Evolutionary conservation across 768 basidiomycete species (phyloP), one percentile per base, ranked within the genome.

Genomic region (Neoboletus brunneissimus): DNA sequence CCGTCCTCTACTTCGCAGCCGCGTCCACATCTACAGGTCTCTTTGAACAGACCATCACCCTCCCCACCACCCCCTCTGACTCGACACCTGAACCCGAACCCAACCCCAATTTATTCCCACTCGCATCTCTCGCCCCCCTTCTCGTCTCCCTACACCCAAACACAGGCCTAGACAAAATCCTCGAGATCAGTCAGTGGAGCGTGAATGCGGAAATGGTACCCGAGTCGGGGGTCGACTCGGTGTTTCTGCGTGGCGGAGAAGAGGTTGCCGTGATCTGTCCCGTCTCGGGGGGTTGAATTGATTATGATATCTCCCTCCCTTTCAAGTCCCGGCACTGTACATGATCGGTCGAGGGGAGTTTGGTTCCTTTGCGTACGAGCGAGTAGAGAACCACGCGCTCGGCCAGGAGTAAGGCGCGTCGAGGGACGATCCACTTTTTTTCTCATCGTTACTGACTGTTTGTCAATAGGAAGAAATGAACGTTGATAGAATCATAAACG

Each of bases 151-250:
- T 79, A 13, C 81, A 89, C 70, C 80, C 84, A 3, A 71, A 75
- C 10, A 77, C 77, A 6, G 66, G 67, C 45, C 72, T 92, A 32
- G 76, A 67, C 42, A 75, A 77, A 54, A 77, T 91, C 22, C 74
- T 93, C 31, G 69, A 78, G 46, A 72, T 76, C 32, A 86, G 85
- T 61, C 81, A 81, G 67, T 91, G 91, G 89, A 89, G 89, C 64
- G 88, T 92, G 13, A 75, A 91, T 64, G 86, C 79, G 51, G 88
- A 89, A 72, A 91, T 91, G 88, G 79, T 90, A 2, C 82, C 86
- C 13, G 77, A 85, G 57, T 78, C 79, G 3, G 72, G 75, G n/a
- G 57, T 64, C 11, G 29, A 5, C 15, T 61, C 58, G 1, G 72
- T 81, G 20, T 55, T 73, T 13, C 69, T 93, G 45, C 77, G 70